A percentile compares a stretch with the other conserved stretches of the same genome.
Evolutionary conservation across 2,329 filamentous ascomycete genomes (phyloP).

Genomic region (Bipolaris zeicola): DNA sequence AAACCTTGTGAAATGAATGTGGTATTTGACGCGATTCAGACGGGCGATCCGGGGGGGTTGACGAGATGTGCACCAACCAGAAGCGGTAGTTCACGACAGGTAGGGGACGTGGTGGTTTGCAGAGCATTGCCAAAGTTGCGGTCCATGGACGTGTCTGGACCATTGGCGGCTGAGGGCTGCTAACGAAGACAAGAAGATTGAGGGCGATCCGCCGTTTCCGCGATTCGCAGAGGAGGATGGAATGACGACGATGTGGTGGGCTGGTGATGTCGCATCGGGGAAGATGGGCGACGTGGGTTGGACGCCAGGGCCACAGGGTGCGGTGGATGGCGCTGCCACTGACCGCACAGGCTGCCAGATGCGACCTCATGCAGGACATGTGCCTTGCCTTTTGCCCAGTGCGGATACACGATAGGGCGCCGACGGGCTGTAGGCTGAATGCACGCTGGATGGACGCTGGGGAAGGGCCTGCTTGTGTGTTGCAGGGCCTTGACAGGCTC

Average conservation of each 20-base stretch:
- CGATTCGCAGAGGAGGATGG: conserved; percentile 12
- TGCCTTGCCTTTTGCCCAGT: conserved; percentile 21
- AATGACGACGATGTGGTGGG: conserved; percentile 24
- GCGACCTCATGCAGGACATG: conserved; percentile 28
- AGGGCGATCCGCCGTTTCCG: conserved; percentile 17
- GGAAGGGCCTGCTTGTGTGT: neutral
- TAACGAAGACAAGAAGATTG: conserved; percentile 16
- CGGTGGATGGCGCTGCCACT: conserved; percentile 29
- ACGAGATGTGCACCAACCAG: conserved; percentile 4
- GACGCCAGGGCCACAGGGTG: conserved; percentile 20
- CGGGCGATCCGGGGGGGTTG: neutral
- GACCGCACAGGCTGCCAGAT: conserved; percentile 28
- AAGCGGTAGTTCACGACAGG: conserved; percentile 13
- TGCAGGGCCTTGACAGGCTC: neutral
- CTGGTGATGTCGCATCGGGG: conserved; percentile 19
- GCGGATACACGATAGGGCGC: conserved; percentile 26
- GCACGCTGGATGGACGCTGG: neutral
- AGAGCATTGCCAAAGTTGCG: neutral
- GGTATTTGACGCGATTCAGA: conserved; percentile 1
- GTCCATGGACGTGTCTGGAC: conserved; percentile 17
- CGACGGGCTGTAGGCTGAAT: conserved; percentile 12
- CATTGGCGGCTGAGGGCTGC: neutral
- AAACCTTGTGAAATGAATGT: conserved; percentile 22
- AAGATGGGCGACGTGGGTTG: conserved; percentile 20
- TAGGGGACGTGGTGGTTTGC: conserved; percentile 11